Conservation (phyloP, 768 basidiomycete species). For the Tricholoma furcatifolium region DNA sequence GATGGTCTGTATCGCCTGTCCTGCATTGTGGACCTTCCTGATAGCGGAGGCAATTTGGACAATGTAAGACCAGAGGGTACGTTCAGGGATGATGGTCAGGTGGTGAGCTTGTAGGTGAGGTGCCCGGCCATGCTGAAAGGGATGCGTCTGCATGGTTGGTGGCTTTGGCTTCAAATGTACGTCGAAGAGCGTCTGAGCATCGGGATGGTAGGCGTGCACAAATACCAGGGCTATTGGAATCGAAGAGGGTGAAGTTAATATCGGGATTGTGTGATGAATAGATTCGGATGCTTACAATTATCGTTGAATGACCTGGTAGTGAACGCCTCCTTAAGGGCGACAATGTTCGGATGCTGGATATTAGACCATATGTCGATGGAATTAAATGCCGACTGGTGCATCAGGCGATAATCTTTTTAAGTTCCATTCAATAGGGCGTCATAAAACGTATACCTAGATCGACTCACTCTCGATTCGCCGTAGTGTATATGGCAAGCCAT, state of each 20-base stretch:
- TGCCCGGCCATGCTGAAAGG: constrained; percentile 22
- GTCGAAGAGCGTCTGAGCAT: constrained; percentile 79
- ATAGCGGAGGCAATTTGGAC: constrained; percentile 88
- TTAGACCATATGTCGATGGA: constrained; percentile 85
- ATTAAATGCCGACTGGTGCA: constrained; percentile 77
- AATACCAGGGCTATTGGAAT: constrained; percentile 74
- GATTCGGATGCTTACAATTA: constrained; percentile 61
- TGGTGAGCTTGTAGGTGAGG: constrained; percentile 21
- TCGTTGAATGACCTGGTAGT: constrained; percentile 92
- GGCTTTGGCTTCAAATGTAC: constrained; percentile 66
- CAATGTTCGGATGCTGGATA: constrained; percentile 83
- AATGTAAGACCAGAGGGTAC: constrained; percentile 89
- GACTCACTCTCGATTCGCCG: constrained; percentile 84
- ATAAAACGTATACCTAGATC: constrained; percentile 1
- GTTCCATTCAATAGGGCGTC: constrained; percentile 10
- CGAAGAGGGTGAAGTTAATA: neutral
- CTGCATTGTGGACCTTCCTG: constrained; percentile 80
- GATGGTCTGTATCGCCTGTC: constrained; percentile 76
- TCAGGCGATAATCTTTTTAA: constrained; percentile 89
- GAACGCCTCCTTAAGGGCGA: constrained; percentile 87
- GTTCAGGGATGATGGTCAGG: constrained; percentile 60
- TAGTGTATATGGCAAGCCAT: constrained; percentile 77
- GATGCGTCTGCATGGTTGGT: constrained; percentile 19
- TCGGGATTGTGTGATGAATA: constrained; percentile 1
- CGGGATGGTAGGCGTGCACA: constrained; percentile 86